Evolutionary conservation across 345 rosid genomes (phyloP).

Genomic region (Heritiera fomes): DNA sequence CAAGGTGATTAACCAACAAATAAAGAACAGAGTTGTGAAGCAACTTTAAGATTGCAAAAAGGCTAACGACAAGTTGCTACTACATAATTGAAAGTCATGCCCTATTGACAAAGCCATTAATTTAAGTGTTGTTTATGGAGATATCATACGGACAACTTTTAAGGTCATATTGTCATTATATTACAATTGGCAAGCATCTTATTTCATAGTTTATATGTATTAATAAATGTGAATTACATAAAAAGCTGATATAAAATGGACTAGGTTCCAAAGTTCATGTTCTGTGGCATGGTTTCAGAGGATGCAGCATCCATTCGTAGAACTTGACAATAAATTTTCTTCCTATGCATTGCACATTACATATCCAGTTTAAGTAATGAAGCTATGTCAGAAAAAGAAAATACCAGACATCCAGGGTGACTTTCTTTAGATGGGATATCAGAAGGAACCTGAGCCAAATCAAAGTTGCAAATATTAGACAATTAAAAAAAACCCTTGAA

Average conservation of each 20-base stretch:
- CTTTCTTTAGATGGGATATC: conserved; percentile 51
- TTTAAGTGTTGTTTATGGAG: neutral
- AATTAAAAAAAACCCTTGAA: neutral
- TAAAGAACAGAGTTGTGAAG: neutral
- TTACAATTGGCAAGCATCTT: neutral
- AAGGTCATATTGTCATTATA: neutral
- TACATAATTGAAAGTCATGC: neutral
- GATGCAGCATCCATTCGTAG: neutral
- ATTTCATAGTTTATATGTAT: neutral
- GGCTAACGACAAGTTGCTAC: neutral
- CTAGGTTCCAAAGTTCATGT: neutral
- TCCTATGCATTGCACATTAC: neutral
- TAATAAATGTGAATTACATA: neutral
- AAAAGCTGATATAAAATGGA: neutral
- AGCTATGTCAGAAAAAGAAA: neutral
- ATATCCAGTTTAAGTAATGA: neutral
- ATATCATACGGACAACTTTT: neutral
- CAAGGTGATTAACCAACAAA: neutral
- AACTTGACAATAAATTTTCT: neutral
- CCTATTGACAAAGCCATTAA: neutral
- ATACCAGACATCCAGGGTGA: conserved; percentile 57
- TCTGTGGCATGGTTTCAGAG: neutral
- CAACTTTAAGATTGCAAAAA: conserved; percentile 4
- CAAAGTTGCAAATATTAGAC: conserved; percentile 20
- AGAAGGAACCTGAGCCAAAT: conserved; percentile 66